A percentile compares a stretch with the other conserved stretches of the same genome.
Evolutionary conservation across 2,329 filamentous ascomycete species (phyloP).

Genomic region (Pyrenochaeta sp.): DNA sequence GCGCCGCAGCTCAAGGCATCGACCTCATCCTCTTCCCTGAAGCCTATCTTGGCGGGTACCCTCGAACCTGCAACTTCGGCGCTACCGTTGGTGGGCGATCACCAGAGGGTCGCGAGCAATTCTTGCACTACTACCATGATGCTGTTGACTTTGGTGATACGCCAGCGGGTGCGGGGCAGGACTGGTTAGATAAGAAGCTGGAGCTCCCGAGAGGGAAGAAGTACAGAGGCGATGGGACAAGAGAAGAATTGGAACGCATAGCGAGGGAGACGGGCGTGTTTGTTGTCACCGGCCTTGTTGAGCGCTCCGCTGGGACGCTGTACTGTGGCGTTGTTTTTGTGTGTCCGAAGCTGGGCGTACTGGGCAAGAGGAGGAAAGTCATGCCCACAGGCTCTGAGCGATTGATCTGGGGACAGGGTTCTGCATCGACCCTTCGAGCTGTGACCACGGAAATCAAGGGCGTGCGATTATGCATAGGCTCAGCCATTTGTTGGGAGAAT

Average conservation of each 20-base stretch:
- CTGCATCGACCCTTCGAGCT: constrained; percentile 78
- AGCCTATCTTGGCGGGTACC: constrained; percentile 91
- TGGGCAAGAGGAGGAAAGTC: constrained; percentile 90
- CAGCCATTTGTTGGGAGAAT: constrained; percentile 96
- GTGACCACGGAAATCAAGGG: constrained; percentile 82
- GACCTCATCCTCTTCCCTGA: constrained; percentile 89
- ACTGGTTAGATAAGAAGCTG: constrained; percentile 73
- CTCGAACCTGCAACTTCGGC: constrained; percentile 81
- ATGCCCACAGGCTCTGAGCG: constrained; percentile 90
- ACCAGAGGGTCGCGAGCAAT: constrained; percentile 79
- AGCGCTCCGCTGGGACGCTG: constrained; percentile 80
- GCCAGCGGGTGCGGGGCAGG: constrained; percentile 71
- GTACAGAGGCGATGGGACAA: constrained; percentile 74
- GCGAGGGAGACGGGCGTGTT: constrained; percentile 83
- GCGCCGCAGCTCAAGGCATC: constrained; percentile 67
- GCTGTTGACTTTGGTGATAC: constrained; percentile 88
- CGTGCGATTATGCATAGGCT: constrained; percentile 79
- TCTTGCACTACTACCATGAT: constrained; percentile 77
- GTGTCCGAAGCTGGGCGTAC: constrained; percentile 73
- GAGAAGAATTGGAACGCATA: constrained; percentile 80
- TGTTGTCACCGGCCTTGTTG: constrained; percentile 80
- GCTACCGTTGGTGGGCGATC: constrained; percentile 75
- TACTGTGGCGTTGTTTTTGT: constrained; percentile 88
- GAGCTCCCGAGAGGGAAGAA: constrained; percentile 58
- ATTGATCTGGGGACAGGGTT: constrained; percentile 88